phyloP scores from a whole-genome alignment of 2,329 filamentous ascomycete species.

The Cladosporium sp. region DNA sequence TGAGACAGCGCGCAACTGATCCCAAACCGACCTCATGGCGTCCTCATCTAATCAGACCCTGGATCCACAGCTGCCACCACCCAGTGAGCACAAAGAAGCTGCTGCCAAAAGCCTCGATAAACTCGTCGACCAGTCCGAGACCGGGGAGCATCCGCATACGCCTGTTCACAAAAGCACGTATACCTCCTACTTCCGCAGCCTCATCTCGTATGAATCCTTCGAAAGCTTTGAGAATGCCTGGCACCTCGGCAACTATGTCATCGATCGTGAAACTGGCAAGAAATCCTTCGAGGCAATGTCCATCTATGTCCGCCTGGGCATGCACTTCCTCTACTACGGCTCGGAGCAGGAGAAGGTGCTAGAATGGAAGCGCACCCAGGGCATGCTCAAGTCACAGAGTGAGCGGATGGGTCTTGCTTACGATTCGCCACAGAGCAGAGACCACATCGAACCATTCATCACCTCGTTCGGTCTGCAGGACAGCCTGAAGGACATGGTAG shows the following conservation, averaged over 20 bases:
- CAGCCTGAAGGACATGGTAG: constrained; percentile 31
- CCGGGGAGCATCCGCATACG: background rate
- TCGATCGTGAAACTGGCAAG: constrained; percentile 37
- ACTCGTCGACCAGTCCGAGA: background rate
- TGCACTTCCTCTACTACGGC: constrained; percentile 44
- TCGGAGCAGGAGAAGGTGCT: constrained; percentile 35
- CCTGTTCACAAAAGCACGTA: background rate
- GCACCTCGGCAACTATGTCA: constrained; percentile 43
- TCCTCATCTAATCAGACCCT: background rate
- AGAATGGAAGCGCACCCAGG: constrained; percentile 32
- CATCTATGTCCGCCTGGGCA: constrained; percentile 40
- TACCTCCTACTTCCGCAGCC: constrained; percentile 16
- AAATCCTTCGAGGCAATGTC: constrained; percentile 41
- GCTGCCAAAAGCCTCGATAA: background rate
- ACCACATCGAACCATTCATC: constrained; percentile 40
- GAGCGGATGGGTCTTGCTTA: constrained; percentile 40
- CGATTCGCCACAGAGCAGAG: constrained; percentile 33
- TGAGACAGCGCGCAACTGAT: background rate
- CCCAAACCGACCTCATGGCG: background rate
- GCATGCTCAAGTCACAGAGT: constrained; percentile 34
- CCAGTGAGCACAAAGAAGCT: background rate
- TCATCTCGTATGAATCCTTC: constrained; percentile 26
- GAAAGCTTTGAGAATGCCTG: constrained; percentile 33
- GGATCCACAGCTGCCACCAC: background rate
- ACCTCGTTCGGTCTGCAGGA: constrained; percentile 34